Evolutionary conservation across 192 early-diverging fungal genomes (phyloP), one percentile per base, ranked within the genome.

Genomic region (Mortierella antarctica): DNA sequence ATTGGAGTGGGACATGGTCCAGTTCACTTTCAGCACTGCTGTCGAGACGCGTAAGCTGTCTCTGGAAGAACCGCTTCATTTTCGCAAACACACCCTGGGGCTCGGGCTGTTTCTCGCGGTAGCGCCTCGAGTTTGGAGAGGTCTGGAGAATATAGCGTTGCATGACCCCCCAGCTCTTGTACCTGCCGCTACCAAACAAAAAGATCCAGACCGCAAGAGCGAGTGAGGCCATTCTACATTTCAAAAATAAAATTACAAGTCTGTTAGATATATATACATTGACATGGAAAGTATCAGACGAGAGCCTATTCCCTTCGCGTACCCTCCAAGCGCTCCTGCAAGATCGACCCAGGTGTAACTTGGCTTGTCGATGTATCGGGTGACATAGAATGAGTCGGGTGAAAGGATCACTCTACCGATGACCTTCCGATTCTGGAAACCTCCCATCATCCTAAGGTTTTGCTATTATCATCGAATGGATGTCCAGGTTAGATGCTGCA

Each of bases 131-230:
- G 59, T 83, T 57, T 54, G 81, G 81, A 8, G 81, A 83, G 0
- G 69, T 83, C 23, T 65, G 63, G 21, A 83, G 68, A 15, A 83
- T 47, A 49, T 75, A 83, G 12, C 73, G 69, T 52, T 83, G 81
- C 54, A 83, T 74, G 9, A 83, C 40, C 14, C 81, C 81, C 81
- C 81, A 83, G 42, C 73, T 75, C 62, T 83, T 83, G 70, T 74
- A 83, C 44, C 67, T 83, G 31, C 81, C 81, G 15, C 57, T 70
- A 20, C 81, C 81, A 56, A 83, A 83, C 51, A 83, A 57, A 48
- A 83, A 74, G 18, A 74, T 71, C 81, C 81, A 83, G 0, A 75
- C 58, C 2, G 81, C 81, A 1, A 74, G 23, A 3, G 68, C 73
- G 42, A 80, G 61, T 12, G 77, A 80, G 8, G 70, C 77, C 77